These are phyloP conservation scores for Chiua virens DNA, from an alignment of 768 basidiomycete species.

Conservation along the genomic window DNA sequence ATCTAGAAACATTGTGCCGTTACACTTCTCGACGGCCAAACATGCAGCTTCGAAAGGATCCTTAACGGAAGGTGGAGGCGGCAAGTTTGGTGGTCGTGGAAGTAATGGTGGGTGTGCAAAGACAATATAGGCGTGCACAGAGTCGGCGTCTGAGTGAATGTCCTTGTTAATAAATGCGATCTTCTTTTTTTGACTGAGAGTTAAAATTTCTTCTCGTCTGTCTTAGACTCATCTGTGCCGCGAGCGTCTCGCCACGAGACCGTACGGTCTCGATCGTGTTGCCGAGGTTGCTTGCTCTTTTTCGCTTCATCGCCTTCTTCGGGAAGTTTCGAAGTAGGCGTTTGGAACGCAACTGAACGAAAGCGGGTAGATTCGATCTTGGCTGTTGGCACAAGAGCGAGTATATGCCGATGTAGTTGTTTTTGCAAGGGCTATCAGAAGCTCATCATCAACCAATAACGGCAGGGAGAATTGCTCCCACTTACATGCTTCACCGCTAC, in stretches of 20 bases:
- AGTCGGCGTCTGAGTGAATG: slow-evolving; percentile 74
- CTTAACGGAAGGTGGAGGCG: slow-evolving; percentile 48
- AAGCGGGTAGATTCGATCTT: slow-evolving; percentile 93
- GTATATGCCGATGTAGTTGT: slow-evolving; percentile 73
- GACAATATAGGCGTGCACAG: slow-evolving; percentile 87
- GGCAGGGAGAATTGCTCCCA: slow-evolving; percentile 2
- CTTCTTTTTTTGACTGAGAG: slow-evolving; percentile 84
- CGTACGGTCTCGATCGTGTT: slow-evolving; percentile 58
- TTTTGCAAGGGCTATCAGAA: slow-evolving; percentile 64
- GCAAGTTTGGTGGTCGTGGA: slow-evolving; percentile 48
- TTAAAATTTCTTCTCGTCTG: slow-evolving; percentile 69
- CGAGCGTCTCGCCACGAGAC: slow-evolving; percentile 55
- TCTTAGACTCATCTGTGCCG: slow-evolving; percentile 42
- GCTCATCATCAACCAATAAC: neutral
- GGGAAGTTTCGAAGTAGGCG: slow-evolving; percentile 68
- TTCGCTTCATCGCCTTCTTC: slow-evolving; percentile 34
- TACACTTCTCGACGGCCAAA: slow-evolving; percentile 54
- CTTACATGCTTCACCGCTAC: slow-evolving; percentile 75
- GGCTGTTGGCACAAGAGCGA: slow-evolving; percentile 65
- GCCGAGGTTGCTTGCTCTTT: slow-evolving; percentile 34
- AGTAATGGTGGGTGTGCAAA: slow-evolving; percentile 68
- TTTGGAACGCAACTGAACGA: slow-evolving; percentile 89
- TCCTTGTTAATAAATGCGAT: slow-evolving; percentile 94
- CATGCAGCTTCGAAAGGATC: slow-evolving; percentile 73
- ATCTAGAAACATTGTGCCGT: slow-evolving; percentile 74